These are phyloP conservation scores for carrot (Daucus carota) DNA, from an alignment of 129 eudicot species.

Conservation along the genomic window DNA sequence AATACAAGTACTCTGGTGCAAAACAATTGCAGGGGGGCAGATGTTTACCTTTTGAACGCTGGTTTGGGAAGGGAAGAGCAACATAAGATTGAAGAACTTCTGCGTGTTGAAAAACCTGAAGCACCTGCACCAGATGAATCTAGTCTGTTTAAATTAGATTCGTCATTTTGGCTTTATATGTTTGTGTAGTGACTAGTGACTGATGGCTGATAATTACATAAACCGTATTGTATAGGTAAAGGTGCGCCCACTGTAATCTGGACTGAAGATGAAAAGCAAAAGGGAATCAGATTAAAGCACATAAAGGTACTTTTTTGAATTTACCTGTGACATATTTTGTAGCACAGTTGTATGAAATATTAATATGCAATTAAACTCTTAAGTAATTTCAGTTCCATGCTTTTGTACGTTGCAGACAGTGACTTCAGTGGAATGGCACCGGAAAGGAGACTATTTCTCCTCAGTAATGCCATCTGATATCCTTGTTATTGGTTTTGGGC, in stretches of 20 bases:
- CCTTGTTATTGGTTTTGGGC: constrained; percentile 33
- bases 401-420: constrained; percentile 62
- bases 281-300: constrained; percentile 4
- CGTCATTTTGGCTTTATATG: background rate
- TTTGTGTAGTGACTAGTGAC: background rate
- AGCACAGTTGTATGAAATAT: background rate
- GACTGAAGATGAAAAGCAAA: background rate
- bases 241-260: background rate
- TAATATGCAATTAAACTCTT: background rate
- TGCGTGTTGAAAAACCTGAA: constrained; percentile 44
- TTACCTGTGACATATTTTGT: background rate
- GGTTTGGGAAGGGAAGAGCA: constrained; percentile 58
- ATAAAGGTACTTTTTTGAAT: background rate
- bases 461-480: constrained; percentile 94
- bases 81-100: constrained; percentile 52
- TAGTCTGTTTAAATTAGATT: constrained; percentile 36
- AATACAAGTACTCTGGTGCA: background rate
- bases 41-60: constrained; percentile 67
- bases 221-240: background rate
- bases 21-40: constrained; percentile 54
- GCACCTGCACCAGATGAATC: constrained; percentile 43
- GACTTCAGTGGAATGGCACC: constrained; percentile 93
- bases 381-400: background rate
- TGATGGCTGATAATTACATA: background rate
- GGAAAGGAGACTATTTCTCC: constrained; percentile 96